phyloP scores from a whole-genome alignment of 495 filamentous ascomycete species.

The Penicillium herquei region DNA sequence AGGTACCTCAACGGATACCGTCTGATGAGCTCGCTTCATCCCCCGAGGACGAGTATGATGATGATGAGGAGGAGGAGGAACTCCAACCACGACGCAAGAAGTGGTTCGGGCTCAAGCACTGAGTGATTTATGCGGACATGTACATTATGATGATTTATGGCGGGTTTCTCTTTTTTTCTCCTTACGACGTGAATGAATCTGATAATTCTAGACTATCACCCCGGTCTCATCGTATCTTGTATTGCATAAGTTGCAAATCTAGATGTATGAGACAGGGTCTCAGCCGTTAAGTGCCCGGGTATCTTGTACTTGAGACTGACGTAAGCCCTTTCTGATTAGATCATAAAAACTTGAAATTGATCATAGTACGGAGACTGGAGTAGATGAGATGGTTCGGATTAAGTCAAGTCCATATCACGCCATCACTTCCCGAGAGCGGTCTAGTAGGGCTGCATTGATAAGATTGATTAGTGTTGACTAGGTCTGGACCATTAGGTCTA shows the following conservation, averaged over 20 bases:
- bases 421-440: not conserved
- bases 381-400: not conserved
- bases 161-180: not conserved
- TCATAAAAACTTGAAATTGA: too few species aligned
- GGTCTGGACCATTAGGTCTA: not conserved
- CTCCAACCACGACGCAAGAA: conserved; percentile 27
- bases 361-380: too few species aligned
- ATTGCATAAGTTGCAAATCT: too few species aligned
- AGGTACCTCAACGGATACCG: conserved; percentile 22
- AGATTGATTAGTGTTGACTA: not conserved
- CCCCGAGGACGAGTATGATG: conserved; percentile 13
- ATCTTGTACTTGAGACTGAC: too few species aligned
- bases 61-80: conserved; percentile 18
- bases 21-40: conserved; percentile 15
- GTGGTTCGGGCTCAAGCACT: conserved; percentile 35
- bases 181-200: conserved; percentile 11
- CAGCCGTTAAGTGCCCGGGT: too few species aligned
- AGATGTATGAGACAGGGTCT: too few species aligned
- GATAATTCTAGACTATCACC: not conserved
- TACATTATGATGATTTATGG: conserved; percentile 21
- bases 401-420: not conserved
- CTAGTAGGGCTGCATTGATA: conserved; percentile 1
- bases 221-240: too few species aligned
- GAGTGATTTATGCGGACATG: conserved; percentile 27
- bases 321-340: too few species aligned